phyloP scores from a whole-genome alignment of 2,329 filamentous ascomycete genomes.

The Cladosporium sphaerospermum region DNA sequence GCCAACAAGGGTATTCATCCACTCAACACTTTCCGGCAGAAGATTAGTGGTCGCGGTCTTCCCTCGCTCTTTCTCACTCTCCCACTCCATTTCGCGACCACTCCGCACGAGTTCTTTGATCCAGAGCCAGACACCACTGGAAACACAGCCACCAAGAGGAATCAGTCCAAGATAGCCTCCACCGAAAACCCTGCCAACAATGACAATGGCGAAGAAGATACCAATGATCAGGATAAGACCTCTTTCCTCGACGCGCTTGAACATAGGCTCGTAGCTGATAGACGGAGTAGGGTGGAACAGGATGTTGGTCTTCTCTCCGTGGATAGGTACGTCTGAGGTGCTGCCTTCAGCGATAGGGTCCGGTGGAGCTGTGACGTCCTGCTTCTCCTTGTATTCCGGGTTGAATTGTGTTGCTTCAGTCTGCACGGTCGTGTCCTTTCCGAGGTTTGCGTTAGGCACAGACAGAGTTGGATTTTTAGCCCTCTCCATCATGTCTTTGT shows the following conservation, averaged over 20 bases:
- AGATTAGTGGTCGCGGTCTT: constrained; percentile 79
- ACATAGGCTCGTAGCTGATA: constrained; percentile 86
- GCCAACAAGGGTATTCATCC: constrained; percentile 85
- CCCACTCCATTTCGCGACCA: constrained; percentile 80
- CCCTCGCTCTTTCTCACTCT: constrained; percentile 76
- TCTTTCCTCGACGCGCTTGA: constrained; percentile 64
- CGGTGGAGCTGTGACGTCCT: constrained; percentile 86
- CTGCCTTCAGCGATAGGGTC: constrained; percentile 75
- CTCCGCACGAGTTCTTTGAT: constrained; percentile 78
- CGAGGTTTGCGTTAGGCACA: constrained; percentile 83
- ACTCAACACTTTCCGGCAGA: constrained; percentile 82
- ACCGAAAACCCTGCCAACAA: constrained; percentile 74
- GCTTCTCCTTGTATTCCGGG: constrained; percentile 73
- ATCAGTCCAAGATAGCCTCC: constrained; percentile 70
- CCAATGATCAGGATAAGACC: constrained; percentile 64
- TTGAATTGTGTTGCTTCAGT: constrained; percentile 66
- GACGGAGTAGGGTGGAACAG: constrained; percentile 92
- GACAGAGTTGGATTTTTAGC: constrained; percentile 71
- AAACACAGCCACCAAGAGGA: constrained; percentile 63
- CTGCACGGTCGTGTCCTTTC: constrained; percentile 65
- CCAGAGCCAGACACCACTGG: constrained; percentile 81
- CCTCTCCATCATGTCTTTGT: constrained; percentile 61
- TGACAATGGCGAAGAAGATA: constrained; percentile 66
- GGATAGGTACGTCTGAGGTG: constrained; percentile 90
- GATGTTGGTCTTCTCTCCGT: constrained; percentile 93